phyloP scores from a whole-genome alignment of 176 grass and related monocot genomes.

The Saccharum officinarum region DNA sequence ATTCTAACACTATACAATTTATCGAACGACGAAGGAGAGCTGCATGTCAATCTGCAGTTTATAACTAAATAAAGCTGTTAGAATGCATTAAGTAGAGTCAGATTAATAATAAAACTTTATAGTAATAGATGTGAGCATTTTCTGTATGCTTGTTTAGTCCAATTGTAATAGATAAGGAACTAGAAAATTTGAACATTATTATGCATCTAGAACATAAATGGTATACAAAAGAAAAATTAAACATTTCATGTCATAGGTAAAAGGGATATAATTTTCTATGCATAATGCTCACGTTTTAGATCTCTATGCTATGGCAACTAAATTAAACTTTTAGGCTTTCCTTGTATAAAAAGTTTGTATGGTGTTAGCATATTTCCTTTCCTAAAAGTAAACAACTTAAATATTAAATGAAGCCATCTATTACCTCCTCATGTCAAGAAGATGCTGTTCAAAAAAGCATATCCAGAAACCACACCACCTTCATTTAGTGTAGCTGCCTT shows the following conservation, averaged over 20 bases:
- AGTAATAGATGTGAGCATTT: neutral
- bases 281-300: neutral
- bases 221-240: neutral
- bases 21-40: too few species aligned
- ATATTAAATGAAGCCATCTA: neutral
- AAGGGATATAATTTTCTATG: neutral
- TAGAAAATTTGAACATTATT: neutral
- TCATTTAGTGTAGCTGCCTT: constrained; percentile 68
- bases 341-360: neutral
- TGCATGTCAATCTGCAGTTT: neutral
- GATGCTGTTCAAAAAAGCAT: constrained; percentile 65
- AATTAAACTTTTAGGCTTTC: neutral
- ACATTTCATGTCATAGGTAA: neutral
- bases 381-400: neutral
- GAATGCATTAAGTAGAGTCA: neutral
- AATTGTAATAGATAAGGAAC: neutral
- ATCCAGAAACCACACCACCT: constrained; percentile 67
- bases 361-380: neutral
- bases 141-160: neutral
- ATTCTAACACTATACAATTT: neutral
- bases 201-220: neutral
- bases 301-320: neutral
- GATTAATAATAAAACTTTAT: neutral
- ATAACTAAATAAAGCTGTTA: neutral
- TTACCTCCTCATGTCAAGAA: constrained; percentile 56